Evolutionary conservation across 1,284 basidiomycete genomes (phyloP), one percentile per base, ranked within the genome.

Genomic region (Pisolithus thermaeus): DNA sequence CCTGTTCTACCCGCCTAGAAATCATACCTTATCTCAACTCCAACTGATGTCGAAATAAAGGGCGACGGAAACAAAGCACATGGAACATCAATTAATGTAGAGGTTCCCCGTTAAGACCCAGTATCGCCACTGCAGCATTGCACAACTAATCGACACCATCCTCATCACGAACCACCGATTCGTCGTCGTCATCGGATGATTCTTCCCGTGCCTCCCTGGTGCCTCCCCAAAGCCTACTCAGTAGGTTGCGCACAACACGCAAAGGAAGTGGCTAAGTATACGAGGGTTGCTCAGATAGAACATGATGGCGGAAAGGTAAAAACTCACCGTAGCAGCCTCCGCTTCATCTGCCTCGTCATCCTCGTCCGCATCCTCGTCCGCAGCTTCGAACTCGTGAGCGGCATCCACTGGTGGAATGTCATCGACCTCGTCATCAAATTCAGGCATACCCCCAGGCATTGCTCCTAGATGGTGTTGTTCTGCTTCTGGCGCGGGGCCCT

Each of bases 161-260:
- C 1, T 27, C 53, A 28, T 55, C 54, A 16, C 49, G 54, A 41
- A 50, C 48, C 18, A 44, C 32, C 6, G 43, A 36, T 12, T 50
- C 50, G 2, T 1, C 61, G 22, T 69, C 72, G 27, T 73, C 73
- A 32, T 69, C 67, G 12, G 68, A 70, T 2, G 64, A 69, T 9
- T 59, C 60, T 6, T 68, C 64, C 18, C 59, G 63, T 12, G 63
- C 58, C 2, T 59, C 66, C 1, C 61, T 55, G 11, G 63, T 56
- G 22, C 74, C 69, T 35, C 84, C 81, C 80, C 82, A 87, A 57
- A 88, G 75, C 8, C 82, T 70, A 52, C 75, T 77, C 47, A 87
- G 59, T 11, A 87, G 64, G 59, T 81, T 83, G 12, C 81, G 74
- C 16, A 87, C 64, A n/a, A 84, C 62, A 4, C 83, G 78, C 30